These are phyloP conservation scores for Alternaria sp. DNA, from an alignment of 2,329 filamentous ascomycete species.

Conservation along the genomic window DNA sequence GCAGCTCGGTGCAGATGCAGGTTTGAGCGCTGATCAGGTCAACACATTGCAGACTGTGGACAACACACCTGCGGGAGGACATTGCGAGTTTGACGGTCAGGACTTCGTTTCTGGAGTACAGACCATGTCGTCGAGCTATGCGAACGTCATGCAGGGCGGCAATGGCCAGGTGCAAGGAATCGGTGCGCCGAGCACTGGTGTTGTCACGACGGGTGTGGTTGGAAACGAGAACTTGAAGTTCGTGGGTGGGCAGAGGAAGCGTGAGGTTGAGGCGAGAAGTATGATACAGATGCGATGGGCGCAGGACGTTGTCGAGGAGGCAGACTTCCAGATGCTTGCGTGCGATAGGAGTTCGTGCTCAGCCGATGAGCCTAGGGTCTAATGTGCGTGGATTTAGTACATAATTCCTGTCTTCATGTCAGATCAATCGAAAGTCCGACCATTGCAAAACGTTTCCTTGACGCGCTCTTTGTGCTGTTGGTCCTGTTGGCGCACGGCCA, in stretches of 20 bases:
- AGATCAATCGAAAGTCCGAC: background rate
- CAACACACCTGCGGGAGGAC: constrained; percentile 62
- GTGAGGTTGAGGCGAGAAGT: constrained; percentile 20
- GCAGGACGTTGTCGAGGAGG: constrained; percentile 28
- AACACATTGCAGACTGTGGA: constrained; percentile 63
- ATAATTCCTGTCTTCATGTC: background rate
- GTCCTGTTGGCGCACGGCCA: background rate
- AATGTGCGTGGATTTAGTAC: background rate
- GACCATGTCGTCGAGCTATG: constrained; percentile 61
- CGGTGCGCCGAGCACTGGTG: constrained; percentile 46
- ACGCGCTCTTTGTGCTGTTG: background rate
- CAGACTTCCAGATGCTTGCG: constrained; percentile 25
- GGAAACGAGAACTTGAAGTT: constrained; percentile 58
- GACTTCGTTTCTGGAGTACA: constrained; percentile 64
- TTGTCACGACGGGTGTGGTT: constrained; percentile 58
- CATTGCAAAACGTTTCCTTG: background rate
- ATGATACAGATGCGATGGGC: constrained; percentile 43
- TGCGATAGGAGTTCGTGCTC: constrained; percentile 36
- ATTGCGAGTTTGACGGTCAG: constrained; percentile 64
- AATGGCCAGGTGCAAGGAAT: constrained; percentile 59
- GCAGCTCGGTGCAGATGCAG: constrained; percentile 53
- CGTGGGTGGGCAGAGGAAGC: constrained; percentile 32
- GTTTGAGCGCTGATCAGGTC: constrained; percentile 54
- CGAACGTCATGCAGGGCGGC: constrained; percentile 61
- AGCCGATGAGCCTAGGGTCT: constrained; percentile 6